These are phyloP conservation scores for Martensiomyces pterosporus DNA, from an alignment of 192 early-diverging fungal species.

Conservation along the genomic window DNA sequence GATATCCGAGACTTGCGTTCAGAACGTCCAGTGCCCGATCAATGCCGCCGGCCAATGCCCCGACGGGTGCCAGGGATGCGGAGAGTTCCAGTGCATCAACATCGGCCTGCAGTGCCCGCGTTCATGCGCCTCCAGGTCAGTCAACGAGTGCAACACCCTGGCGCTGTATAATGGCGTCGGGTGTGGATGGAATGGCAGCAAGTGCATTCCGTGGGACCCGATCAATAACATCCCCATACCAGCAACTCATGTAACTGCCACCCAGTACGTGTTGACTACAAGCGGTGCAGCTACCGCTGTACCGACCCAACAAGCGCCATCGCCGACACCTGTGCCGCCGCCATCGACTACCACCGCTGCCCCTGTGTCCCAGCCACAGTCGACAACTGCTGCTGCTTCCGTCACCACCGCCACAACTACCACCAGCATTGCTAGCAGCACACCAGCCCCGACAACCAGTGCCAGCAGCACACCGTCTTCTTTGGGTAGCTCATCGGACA, in stretches of 20 bases:
- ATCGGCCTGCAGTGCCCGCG: conserved; percentile 23
- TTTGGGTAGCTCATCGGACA: neutral
- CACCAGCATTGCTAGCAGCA: neutral
- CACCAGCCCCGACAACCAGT: neutral
- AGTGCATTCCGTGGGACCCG: conserved; percentile 22
- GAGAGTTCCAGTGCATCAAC: conserved; percentile 28
- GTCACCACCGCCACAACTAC: neutral
- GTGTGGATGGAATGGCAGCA: conserved; percentile 25
- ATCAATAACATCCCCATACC: conserved; percentile 11
- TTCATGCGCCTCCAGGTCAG: conserved; percentile 10
- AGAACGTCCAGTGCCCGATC: conserved; percentile 25
- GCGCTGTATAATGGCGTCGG: conserved; percentile 17
- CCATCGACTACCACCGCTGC: no score
- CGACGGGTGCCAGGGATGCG: conserved; percentile 25
- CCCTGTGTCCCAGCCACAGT: no score
- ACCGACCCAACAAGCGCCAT: no score
- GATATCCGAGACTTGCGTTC: conserved; percentile 21
- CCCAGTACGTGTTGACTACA: conserved; percentile 8
- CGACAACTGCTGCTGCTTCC: no score
- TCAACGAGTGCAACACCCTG: conserved; percentile 12
- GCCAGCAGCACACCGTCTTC: neutral
- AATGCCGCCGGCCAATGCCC: conserved; percentile 16
- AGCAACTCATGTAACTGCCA: neutral
- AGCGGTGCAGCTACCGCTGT: conserved; percentile 1
- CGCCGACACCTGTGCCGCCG: no score